Evolutionary conservation across 106 monocot genomes (phyloP), one percentile per base, ranked within the genome.

Genomic region (Apostasia ramifera): DNA sequence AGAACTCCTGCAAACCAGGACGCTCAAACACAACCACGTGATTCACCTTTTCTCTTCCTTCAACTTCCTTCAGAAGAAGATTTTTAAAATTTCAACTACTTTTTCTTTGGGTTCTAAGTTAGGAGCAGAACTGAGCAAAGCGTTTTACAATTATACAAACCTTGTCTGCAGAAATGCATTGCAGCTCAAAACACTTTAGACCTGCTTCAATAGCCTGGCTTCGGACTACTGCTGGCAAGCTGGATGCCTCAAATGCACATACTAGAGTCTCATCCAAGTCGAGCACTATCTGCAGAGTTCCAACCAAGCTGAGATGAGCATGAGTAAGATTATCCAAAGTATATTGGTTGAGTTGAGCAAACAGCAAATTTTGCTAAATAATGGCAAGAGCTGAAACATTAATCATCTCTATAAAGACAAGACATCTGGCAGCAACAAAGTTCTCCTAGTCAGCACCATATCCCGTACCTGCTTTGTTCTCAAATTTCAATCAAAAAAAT

Each of bases 201-300:
- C 94, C 94, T 7, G 87, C 87, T 59, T 91, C 91, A 72, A 82
- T 84, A 14, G 94, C 91, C 70, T 95, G 91, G 47, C 54, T 88
- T 39, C 85, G 74, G 52, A 91, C 73, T 57, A 81, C 66, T 64
- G 74, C 47, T 53, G 94, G 85, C 58, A 95, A 68, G 70, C 85
- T 88, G 57, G 87, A 88, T 55, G 91, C 79, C 74, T 95, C 91
- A 58, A 91, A 95, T 71, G 94, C 94, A 73, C 91, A 91, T 59
- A 95, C 94, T 68, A 95, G 82, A 58, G 94, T 95, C 73, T 95
- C 94, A 79, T 95, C 91, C 73, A 95, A 81, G 72, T 95, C 94
- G 5, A 95, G 85, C 37, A 91, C 94, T 14, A 95, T 78, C 94
- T 94, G 78, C 70, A 78, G 15, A 71, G 49, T 66, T 66, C 12